Evolutionary conservation across 306 rosid species (phyloP).

Genomic region (Geum urbanum): DNA sequence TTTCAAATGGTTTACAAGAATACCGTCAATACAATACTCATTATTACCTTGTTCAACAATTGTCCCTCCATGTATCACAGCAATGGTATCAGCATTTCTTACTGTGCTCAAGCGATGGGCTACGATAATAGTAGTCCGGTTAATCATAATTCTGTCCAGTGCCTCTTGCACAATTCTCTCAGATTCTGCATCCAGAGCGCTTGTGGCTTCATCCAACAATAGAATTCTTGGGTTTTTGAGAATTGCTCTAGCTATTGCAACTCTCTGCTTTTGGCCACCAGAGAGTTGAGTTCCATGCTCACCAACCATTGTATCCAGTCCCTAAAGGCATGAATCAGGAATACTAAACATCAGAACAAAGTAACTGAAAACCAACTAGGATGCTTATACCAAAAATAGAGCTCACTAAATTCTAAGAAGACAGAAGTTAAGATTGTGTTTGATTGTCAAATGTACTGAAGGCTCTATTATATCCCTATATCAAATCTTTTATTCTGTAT

Average conservation of each 20-base stretch:
- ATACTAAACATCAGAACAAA: too few species aligned
- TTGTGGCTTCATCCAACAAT: too few species aligned
- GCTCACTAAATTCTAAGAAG: too few species aligned
- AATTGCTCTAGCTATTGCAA: neutral
- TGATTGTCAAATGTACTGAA: too few species aligned
- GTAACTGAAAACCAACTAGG: too few species aligned
- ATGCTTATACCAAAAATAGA: too few species aligned
- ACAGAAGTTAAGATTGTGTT: too few species aligned
- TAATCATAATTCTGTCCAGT: neutral
- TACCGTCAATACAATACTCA: too few species aligned
- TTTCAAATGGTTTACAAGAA: too few species aligned
- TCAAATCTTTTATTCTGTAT: too few species aligned
- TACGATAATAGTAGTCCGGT: neutral
- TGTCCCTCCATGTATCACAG: conserved; percentile 40
- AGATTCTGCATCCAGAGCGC: conserved; percentile 3
- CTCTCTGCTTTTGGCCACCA: neutral
- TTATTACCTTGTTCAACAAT: conserved; percentile 43
- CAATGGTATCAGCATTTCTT: conserved; percentile 46
- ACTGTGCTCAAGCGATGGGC: conserved; percentile 45
- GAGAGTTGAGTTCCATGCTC: neutral
- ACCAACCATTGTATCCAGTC: conserved; percentile 29
- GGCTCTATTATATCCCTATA: too few species aligned
- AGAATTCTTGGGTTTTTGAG: neutral
- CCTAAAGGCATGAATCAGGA: conserved; percentile 6
- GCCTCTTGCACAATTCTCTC: neutral